Base-by-base conservation (phyloP, 495 filamentous ascomycete species). In the Neurospora sp. region DNA sequence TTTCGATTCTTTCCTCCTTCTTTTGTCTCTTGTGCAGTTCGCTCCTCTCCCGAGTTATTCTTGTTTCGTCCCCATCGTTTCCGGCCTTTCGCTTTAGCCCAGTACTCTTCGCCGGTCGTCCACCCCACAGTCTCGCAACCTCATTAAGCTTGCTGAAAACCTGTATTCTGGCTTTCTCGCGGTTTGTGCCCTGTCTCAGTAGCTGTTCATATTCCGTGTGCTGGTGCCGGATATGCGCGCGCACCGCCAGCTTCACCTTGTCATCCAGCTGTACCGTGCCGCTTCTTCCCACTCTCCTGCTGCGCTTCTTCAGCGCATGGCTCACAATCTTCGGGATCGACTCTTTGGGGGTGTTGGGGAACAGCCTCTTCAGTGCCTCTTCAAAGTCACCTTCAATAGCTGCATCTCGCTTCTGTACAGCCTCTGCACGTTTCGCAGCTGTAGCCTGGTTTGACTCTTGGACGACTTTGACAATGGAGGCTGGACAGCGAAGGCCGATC, bases 401-500 rank as follows among this genome's bases (percentile, higher is more conserved):
- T 2, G 75, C 70, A 37, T 85, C 83, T 9, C 76, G 78, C 40
- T 77, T 79, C 38, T 78, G 62, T 1, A 81, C 75, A 0, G 75
- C 77, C 5, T 54, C 66, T 1, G 75, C 76, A 23, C 84, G 79
- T 39, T 71, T 72, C 6, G 70, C 46, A 1, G 77, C 77, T 3
- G 83, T 84, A 8, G 74, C 74, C 8, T 71, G n/a, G 6, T 78
- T 27, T 7, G 80, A 71, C 11, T 74, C 7, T 18, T 76, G 16
- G 6, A 84, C 84, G 18, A 31, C 71, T 0, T 73, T 35, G 54
- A 76, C 74, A 46, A 85, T 79, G 9, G 62, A 38, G 4, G n/a
- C n/a, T 0, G 83, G 83, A 27, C 83, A 84, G 9, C 80, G 79
- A 37, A 85, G 76, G 5, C 83, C 84, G n/a, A 80, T 40, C 14